Percentiles rank a stretch among this genome's conserved stretches.
phyloP scores from a whole-genome alignment of 2,329 filamentous ascomycete species.

The Fulvia fulva region DNA sequence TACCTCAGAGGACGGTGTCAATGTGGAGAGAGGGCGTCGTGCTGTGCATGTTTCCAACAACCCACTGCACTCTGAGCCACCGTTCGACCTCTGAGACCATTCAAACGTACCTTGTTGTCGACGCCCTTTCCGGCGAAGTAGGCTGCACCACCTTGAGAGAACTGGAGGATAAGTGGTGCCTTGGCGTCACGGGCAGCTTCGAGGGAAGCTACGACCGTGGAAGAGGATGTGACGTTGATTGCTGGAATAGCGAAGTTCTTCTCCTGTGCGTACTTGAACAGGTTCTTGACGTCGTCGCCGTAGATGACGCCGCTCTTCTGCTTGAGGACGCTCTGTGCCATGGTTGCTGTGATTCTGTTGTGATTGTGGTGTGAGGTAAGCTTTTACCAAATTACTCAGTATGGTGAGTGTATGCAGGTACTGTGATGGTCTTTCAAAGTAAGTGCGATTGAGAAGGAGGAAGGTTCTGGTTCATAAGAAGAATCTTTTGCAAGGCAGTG shows the following conservation, averaged over 20 bases:
- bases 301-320: constrained; percentile 39
- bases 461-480: background rate
- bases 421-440: background rate
- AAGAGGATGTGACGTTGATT: constrained; percentile 86
- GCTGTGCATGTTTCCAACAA: no score
- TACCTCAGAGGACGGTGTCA: no score
- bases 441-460: background rate
- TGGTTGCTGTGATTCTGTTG: constrained; percentile 12
- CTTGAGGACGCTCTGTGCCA: constrained; percentile 30
- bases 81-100: no score
- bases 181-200: constrained; percentile 93
- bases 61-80: no score
- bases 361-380: background rate
- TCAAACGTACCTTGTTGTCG: constrained; percentile 53
- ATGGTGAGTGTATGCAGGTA: background rate
- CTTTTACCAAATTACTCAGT: background rate
- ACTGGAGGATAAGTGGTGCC: constrained; percentile 87
- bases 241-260: constrained; percentile 75
- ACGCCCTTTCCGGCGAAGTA: constrained; percentile 60
- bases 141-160: constrained; percentile 88
- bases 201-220: constrained; percentile 77
- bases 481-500: background rate
- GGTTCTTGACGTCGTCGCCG: constrained; percentile 40
- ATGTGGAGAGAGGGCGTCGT: no score
- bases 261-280: constrained; percentile 88